Evolutionary conservation across 768 basidiomycete species (phyloP).

Genomic region (Flagelloscypha sp.): DNA sequence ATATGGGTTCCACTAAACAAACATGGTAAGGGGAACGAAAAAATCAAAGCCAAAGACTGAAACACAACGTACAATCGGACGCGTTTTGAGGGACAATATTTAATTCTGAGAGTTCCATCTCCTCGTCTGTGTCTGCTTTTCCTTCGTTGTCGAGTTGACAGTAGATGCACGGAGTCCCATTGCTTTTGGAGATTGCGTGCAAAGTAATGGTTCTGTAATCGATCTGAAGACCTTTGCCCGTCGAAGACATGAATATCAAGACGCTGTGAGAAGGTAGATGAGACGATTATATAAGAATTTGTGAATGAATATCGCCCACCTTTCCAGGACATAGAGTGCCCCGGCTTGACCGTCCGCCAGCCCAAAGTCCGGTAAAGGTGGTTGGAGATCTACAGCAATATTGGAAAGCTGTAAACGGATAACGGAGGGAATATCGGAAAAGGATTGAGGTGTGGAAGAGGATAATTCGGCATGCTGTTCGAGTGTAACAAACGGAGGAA

Average conservation of each 20-base stretch:
- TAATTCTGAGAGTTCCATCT: conserved; percentile 69
- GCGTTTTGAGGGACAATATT: conserved; percentile 58
- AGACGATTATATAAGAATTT: conserved; percentile 1
- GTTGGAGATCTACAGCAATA: conserved; percentile 64
- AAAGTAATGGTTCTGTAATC: conserved; percentile 86
- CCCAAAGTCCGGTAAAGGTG: conserved; percentile 54
- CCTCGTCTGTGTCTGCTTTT: conserved; percentile 27
- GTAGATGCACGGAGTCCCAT: conserved; percentile 64
- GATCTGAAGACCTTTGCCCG: conserved; percentile 72
- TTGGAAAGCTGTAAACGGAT: conserved; percentile 66
- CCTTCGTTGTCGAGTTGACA: conserved; percentile 85
- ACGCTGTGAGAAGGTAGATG: conserved; percentile 34
- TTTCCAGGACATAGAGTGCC: conserved; percentile 79
- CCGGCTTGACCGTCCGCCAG: conserved; percentile 47
- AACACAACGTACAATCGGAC: conserved; percentile 57
- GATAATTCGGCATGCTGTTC: conserved; percentile 65
- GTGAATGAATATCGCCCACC: conserved; percentile 33
- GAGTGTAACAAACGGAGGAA: conserved; percentile 40
- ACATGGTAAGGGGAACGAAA: conserved; percentile 5
- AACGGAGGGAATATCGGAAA: conserved; percentile 78
- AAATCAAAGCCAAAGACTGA: neutral
- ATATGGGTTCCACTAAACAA: conserved; percentile 67
- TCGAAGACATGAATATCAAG: conserved; percentile 66
- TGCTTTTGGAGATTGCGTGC: conserved; percentile 78
- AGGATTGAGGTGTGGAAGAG: conserved; percentile 78